phyloP scores from a whole-genome alignment of 2,329 filamentous ascomycete species.

The Pseudogymnoascus sp. region DNA sequence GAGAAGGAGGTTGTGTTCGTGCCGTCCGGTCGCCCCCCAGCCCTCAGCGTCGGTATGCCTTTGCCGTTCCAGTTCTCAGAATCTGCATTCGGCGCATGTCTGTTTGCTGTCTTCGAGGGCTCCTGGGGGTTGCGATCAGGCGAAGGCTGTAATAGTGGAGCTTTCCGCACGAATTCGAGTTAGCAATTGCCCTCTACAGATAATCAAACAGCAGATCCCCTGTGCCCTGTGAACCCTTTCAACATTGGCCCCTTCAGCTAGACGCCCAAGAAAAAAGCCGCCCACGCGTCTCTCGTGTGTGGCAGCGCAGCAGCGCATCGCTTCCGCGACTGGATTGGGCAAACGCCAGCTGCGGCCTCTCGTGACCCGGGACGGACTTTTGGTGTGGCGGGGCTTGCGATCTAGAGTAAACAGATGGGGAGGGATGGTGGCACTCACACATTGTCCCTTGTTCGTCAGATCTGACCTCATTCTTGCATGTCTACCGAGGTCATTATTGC shows the following conservation, averaged over 20 bases:
- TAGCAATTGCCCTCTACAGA: neutral
- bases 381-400: conserved; percentile 2
- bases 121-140: neutral
- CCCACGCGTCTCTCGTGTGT: conserved; percentile 1
- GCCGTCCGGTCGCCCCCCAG: neutral
- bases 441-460: neutral
- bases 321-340: conserved; percentile 2
- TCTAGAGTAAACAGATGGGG: neutral
- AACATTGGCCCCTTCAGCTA: neutral
- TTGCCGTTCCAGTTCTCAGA: conserved; percentile 1
- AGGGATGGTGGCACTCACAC: neutral
- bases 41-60: conserved; percentile 3
- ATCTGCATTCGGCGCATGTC: conserved; percentile 7
- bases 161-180: neutral
- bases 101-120: neutral
- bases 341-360: neutral
- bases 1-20: neutral
- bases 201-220: neutral
- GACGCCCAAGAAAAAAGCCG: neutral
- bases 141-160: conserved; percentile 8
- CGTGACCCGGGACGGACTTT: neutral
- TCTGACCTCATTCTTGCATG: conserved; percentile 7
- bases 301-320: neutral
- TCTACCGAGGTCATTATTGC: conserved; percentile 6
- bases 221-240: neutral